Evolutionary conservation across 371 early-diverging fungal species (phyloP).

Genomic region (Blakeslea trispora): DNA sequence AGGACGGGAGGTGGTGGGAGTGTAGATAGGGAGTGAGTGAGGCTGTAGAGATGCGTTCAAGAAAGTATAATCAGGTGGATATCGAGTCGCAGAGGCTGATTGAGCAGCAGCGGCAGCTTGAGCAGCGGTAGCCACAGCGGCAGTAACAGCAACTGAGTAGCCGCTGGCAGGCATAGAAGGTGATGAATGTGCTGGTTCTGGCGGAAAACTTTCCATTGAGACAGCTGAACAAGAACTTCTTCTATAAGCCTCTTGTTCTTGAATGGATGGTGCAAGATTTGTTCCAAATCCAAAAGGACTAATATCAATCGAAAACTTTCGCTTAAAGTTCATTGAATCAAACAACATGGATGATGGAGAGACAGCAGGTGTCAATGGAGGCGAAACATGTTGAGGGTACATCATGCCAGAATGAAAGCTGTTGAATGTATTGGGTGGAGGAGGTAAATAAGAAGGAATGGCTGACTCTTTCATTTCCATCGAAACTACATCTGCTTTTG

Average conservation of each 20-base stretch:
- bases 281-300: conserved; percentile 50
- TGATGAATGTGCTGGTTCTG: conserved; percentile 1
- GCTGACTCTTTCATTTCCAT: background rate
- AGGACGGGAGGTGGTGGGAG: background rate
- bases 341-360: conserved; percentile 36
- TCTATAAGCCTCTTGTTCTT: conserved; percentile 34
- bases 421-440: conserved; percentile 12
- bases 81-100: conserved; percentile 3
- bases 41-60: conserved; percentile 6
- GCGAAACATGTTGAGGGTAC: conserved; percentile 30
- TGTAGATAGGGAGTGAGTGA: background rate
- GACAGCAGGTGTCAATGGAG: conserved; percentile 38
- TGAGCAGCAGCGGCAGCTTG: background rate
- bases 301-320: conserved; percentile 53
- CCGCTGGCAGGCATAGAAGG: conserved; percentile 1
- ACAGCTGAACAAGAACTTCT: conserved; percentile 40
- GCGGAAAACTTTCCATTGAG: conserved; percentile 24
- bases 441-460: conserved; percentile 6
- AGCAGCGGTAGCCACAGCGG: conserved; percentile 15
- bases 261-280: conserved; percentile 26
- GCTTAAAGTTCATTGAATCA: conserved; percentile 38
- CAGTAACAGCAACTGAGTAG: conserved; percentile 3
- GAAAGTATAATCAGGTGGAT: conserved; percentile 9
- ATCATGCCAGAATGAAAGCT: conserved; percentile 13
- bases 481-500: conserved; percentile 24